Conservation (phyloP, 345 rosid species). For the Hibiscus syriacus region DNA sequence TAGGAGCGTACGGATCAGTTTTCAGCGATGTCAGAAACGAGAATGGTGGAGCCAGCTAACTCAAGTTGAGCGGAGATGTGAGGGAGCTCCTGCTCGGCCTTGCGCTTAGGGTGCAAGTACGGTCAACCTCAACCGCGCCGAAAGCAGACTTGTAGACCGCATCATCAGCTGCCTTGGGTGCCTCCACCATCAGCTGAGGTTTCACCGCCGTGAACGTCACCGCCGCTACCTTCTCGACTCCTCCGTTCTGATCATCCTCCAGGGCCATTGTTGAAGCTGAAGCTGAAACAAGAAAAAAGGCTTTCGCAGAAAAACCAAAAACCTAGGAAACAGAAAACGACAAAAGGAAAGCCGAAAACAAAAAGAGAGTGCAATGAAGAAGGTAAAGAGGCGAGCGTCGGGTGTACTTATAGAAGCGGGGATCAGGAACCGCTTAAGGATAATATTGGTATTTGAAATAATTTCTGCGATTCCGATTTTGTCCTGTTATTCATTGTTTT, state of each 20-base stretch:
- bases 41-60: constrained; percentile 51
- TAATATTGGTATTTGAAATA: constrained; percentile 18
- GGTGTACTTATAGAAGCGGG: constrained; percentile 42
- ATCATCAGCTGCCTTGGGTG: constrained; percentile 76
- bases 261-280: constrained; percentile 39
- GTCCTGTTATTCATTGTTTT: constrained; percentile 4
- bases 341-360: neutral
- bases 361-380: constrained; percentile 12
- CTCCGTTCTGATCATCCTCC: constrained; percentile 50
- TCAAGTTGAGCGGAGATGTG: constrained; percentile 63
- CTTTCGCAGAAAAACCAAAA: neutral
- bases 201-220: constrained; percentile 51
- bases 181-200: constrained; percentile 67
- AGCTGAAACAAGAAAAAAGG: neutral
- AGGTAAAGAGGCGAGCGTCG: neutral
- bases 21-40: constrained; percentile 47
- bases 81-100: constrained; percentile 88
- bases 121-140: constrained; percentile 59
- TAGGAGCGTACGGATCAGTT: constrained; percentile 30
- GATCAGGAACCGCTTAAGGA: constrained; percentile 49
- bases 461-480: neutral
- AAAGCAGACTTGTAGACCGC: constrained; percentile 71
- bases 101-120: constrained; percentile 73
- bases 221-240: constrained; percentile 32
- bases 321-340: constrained; percentile 28